Conservation (phyloP, 192 early-diverging fungal genomes). For the Coemansia sp. region DNA sequence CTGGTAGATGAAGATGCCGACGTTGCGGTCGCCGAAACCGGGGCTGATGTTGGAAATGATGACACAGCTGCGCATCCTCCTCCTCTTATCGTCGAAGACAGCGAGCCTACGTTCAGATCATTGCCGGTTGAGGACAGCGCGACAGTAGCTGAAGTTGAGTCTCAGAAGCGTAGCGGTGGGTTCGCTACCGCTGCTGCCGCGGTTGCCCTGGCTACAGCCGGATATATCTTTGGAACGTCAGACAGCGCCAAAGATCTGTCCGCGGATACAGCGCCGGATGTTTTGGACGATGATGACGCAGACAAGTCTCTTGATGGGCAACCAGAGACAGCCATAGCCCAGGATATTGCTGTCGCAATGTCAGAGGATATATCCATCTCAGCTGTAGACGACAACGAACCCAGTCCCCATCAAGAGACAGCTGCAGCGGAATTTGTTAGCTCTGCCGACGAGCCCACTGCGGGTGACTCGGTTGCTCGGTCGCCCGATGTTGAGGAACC, state of each 20-base stretch:
- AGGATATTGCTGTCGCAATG: conserved; percentile 6
- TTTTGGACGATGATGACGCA: background rate
- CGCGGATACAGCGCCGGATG: background rate
- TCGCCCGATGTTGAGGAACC: background rate
- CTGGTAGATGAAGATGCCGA: too few relatives aligned
- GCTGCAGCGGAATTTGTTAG: background rate
- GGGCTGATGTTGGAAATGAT: too few relatives aligned
- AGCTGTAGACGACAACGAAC: background rate
- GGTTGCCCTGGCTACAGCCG: conserved; percentile 1
- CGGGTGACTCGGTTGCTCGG: conserved; percentile 13
- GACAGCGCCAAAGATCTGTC: background rate
- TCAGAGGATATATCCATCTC: conserved; percentile 1
- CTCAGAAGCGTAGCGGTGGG: background rate
- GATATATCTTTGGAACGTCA: background rate
- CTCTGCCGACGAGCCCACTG: background rate
- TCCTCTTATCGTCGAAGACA: background rate
- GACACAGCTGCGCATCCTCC: too few relatives aligned
- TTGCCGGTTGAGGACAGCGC: background rate
- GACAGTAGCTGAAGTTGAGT: background rate
- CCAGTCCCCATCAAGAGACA: background rate
- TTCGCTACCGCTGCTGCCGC: conserved; percentile 6
- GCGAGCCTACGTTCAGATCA: background rate
- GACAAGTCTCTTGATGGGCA: conserved; percentile 1
- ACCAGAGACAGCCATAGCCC: conserved; percentile 12
- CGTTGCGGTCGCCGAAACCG: too few relatives aligned